Evolutionary conservation across 2,329 filamentous ascomycete species (phyloP).

Genomic region (Apiospora hydei): DNA sequence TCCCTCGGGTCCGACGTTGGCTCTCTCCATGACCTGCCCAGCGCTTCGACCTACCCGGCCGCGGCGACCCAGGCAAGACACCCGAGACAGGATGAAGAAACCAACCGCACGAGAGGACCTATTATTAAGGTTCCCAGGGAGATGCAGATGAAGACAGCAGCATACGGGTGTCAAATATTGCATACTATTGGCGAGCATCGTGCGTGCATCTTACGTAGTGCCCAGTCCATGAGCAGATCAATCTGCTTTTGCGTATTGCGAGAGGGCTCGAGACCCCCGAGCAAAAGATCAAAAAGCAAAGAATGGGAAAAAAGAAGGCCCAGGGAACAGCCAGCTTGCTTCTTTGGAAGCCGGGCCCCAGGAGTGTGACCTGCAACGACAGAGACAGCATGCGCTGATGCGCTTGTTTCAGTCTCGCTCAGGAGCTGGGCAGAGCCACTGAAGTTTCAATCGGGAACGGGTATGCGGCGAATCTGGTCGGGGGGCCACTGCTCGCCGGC

Average conservation of each 20-base stretch:
- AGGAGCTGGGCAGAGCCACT: neutral
- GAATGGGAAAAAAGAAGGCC: neutral
- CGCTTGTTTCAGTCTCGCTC: constrained; percentile 10
- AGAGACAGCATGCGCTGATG: neutral
- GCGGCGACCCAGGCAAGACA: too few species aligned
- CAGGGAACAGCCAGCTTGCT: neutral
- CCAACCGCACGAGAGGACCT: neutral
- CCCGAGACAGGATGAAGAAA: neutral
- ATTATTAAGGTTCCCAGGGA: neutral
- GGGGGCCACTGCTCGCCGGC: neutral
- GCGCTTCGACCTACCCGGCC: too few species aligned
- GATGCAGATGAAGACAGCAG: neutral
- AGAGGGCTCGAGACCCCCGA: neutral
- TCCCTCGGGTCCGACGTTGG: neutral
- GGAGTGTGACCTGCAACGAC: constrained; percentile 7
- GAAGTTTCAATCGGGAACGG: constrained; percentile 5
- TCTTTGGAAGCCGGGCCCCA: neutral
- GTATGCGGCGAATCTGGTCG: neutral
- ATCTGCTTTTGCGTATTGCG: neutral
- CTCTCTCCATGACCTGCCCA: neutral
- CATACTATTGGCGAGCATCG: neutral
- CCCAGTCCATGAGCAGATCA: neutral
- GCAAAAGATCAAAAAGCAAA: neutral
- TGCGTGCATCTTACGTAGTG: neutral
- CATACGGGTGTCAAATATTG: neutral